Base-by-base conservation (phyloP, 805 yeast species). In the Yarrowia phangngaensis region DNA sequence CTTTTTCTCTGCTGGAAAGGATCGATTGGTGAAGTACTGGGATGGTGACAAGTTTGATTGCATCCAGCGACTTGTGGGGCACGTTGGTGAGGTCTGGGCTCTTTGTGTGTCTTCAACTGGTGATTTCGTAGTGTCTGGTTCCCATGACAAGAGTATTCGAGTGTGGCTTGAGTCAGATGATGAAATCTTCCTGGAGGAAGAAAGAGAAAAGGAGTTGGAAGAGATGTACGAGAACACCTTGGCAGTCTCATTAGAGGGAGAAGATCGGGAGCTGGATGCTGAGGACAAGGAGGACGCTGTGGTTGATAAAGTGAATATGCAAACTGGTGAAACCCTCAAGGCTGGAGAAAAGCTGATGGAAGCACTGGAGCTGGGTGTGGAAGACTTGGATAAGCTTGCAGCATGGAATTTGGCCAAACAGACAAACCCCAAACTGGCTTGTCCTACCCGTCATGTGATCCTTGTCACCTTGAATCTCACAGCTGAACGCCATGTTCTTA, bases 41-140 rank as follows among this genome's bases (percentile, higher is more conserved):
- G 99, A 92, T 65, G 99, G 97, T 56, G 94, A 85, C 59, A 92
- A 92, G 66, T 92, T 92, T 64, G 96, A 86, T 58, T 84, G 90
- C 64, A 79, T 92, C 54, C 97, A 92, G 65, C 85, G 83, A 59
- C 70, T 92, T 23, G 74, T 78, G 4, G 89, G 83, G 4, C 97
- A 92, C 64, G 95, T 87, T 52, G 76, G 87, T 51, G 97, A 92
- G 67, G 94, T 92, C 17, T 92, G 97, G 98, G 76, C 87, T 29
- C 63, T 92, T 40, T 82, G 89, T n/a, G 75, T 90, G 13, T 79
- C 94, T 52, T 65, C 67, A 19, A 60, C 62, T 20, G 95, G 95
- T 2, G 68, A 74, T 15, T 79, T 79, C 58, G 76, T 87, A 55
- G 81, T 85, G 4, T 76, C 94, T 13, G 82, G 89, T 1, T 81